These are phyloP conservation scores for Pseudopediastrum boryanum DNA, from an alignment of 139 green algal species.

Conservation along the genomic window DNA sequence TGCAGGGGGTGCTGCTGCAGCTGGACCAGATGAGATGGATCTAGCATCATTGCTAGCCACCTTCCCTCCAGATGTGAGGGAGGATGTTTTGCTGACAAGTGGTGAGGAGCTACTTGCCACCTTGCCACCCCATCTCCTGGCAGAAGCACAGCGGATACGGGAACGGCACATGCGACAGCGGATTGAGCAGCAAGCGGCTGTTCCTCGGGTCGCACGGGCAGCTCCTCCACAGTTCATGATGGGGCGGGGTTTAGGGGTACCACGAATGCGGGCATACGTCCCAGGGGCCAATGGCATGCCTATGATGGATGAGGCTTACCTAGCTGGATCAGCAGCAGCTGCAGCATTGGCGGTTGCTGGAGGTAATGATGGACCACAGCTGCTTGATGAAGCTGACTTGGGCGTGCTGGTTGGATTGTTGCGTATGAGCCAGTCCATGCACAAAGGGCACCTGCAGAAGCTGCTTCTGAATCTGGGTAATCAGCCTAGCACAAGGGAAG, in stretches of 20 bases:
- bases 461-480: constrained; percentile 85
- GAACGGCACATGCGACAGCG: constrained; percentile 40
- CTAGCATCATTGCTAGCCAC: constrained; percentile 83
- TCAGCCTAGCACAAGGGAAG: constrained; percentile 59
- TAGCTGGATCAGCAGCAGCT: no score
- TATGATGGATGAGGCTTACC: no score
- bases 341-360: not conserved
- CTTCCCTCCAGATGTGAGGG: constrained; percentile 88
- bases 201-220: no score
- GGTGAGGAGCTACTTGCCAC: constrained; percentile 81
- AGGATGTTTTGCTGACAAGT: constrained; percentile 76
- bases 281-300: no score
- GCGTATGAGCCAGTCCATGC: constrained; percentile 55
- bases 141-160: constrained; percentile 77
- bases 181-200: no score
- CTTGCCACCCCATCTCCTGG: constrained; percentile 78
- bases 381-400: constrained; percentile 76
- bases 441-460: constrained; percentile 72
- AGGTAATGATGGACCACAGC: constrained; percentile 44
- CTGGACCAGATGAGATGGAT: constrained; percentile 71
- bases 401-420: constrained; percentile 73
- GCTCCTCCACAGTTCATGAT: no score
- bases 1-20: not conserved
- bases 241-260: no score
- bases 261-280: no score